Conservation (phyloP, 2,329 filamentous ascomycete genomes). For the Calonectria hongkongensis region DNA sequence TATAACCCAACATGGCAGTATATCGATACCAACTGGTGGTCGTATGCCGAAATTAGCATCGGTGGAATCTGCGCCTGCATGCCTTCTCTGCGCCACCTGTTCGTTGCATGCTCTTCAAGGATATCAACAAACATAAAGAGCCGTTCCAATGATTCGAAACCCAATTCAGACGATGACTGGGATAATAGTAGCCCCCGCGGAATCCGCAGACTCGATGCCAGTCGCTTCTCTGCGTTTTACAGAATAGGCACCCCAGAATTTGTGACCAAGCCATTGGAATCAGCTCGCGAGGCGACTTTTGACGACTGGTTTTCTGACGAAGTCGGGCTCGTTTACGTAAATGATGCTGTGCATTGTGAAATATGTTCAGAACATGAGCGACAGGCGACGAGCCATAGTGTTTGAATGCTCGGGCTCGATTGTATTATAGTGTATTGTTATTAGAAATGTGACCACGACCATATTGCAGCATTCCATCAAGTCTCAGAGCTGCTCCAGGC, state of each 20-base stretch:
- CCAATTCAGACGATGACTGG: neutral
- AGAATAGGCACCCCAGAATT: neutral
- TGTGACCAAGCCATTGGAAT: neutral
- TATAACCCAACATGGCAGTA: slow-evolving; percentile 5
- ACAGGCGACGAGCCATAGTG: neutral
- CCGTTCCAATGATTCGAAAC: neutral
- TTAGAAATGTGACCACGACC: no score
- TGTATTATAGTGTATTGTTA: no score
- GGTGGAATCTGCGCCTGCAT: slow-evolving; percentile 5
- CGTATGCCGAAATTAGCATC: neutral
- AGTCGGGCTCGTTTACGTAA: neutral
- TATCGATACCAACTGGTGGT: neutral
- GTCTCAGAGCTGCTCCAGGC: no score
- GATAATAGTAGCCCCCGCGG: neutral
- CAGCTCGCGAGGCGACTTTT: neutral
- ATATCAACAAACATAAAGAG: neutral
- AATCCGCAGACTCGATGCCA: neutral
- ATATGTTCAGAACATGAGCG: neutral
- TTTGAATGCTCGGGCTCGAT: no score
- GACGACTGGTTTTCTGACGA: neutral
- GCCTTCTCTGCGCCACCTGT: neutral
- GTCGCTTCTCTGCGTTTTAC: neutral
- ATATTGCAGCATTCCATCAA: no score
- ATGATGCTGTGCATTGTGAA: neutral
- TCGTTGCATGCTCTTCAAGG: neutral